Conservation (phyloP, 495 filamentous ascomycete species). For the Aspergillus cavernicola region DNA sequence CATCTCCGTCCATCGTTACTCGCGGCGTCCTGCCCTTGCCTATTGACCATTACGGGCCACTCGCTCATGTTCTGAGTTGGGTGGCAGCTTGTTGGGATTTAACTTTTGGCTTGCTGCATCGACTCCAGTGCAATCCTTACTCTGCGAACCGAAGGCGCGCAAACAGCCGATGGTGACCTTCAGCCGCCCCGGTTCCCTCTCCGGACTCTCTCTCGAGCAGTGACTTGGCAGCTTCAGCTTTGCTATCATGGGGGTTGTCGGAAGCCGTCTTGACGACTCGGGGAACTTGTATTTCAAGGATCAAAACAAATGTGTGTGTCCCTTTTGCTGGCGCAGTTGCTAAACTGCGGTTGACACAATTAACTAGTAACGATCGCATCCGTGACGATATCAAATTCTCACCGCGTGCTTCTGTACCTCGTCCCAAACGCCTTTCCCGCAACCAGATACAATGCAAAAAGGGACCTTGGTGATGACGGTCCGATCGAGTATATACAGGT, state of each 20-base stretch:
- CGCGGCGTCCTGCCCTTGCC: slow-evolving; percentile 1
- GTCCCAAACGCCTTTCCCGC: slow-evolving; percentile 88
- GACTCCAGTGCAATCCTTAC: slow-evolving; percentile 2
- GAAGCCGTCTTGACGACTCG: slow-evolving; percentile 85
- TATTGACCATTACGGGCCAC: neutral
- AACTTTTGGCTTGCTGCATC: too few relatives aligned
- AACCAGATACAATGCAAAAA: slow-evolving; percentile 70
- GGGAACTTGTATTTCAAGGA: slow-evolving; percentile 81
- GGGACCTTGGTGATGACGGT: slow-evolving; percentile 67
- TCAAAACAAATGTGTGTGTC: slow-evolving; percentile 74
- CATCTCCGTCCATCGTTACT: slow-evolving; percentile 6
- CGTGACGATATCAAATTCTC: slow-evolving; percentile 72
- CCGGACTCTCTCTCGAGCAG: slow-evolving; percentile 29
- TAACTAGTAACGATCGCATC: slow-evolving; percentile 76
- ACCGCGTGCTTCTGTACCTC: slow-evolving; percentile 70
- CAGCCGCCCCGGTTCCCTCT: slow-evolving; percentile 28
- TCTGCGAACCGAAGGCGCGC: slow-evolving; percentile 26
- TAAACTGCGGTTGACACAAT: neutral
- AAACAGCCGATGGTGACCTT: slow-evolving; percentile 36
- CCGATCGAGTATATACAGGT: slow-evolving; percentile 93
- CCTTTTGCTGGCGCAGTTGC: neutral
- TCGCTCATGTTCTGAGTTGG: slow-evolving; percentile 7
- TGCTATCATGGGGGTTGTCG: slow-evolving; percentile 82
- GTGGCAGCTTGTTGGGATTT: slow-evolving; percentile 12
- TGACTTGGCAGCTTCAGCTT: slow-evolving; percentile 24